Conservation (phyloP, 2,329 filamentous ascomycete genomes). For the Pseudogymnoascus sp. region DNA sequence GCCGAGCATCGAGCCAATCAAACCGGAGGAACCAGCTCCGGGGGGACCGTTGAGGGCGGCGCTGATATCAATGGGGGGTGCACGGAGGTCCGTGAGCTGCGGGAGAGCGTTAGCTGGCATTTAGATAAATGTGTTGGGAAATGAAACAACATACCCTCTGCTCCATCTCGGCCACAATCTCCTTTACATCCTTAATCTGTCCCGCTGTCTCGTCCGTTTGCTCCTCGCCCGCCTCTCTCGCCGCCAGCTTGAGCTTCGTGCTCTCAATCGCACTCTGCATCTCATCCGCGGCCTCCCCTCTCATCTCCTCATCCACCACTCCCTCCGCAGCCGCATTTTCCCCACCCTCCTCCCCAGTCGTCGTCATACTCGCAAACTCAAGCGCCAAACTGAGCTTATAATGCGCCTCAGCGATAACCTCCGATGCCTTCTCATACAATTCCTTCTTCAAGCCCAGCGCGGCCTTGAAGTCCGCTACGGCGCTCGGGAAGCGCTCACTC, state of each 20-base stretch:
- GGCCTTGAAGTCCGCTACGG: constrained; percentile 73
- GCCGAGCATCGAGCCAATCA: constrained; percentile 56
- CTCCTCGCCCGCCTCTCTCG: constrained; percentile 58
- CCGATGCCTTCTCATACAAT: constrained; percentile 70
- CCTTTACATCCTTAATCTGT: constrained; percentile 64
- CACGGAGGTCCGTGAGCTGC: constrained; percentile 59
- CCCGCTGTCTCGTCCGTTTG: constrained; percentile 51
- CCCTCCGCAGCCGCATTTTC: constrained; percentile 35
- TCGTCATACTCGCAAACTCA: constrained; percentile 79
- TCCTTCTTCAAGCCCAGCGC: constrained; percentile 71
- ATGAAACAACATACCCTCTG: constrained; percentile 46
- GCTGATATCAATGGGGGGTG: constrained; percentile 50
- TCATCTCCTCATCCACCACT: constrained; percentile 57
- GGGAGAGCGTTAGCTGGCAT: constrained; percentile 15
- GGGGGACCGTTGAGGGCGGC: constrained; percentile 44
- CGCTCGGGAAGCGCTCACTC: constrained; percentile 80
- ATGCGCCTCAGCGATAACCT: constrained; percentile 85
- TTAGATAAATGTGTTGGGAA: background rate
- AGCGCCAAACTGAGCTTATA: constrained; percentile 93
- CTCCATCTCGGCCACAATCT: constrained; percentile 72
- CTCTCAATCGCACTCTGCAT: constrained; percentile 67
- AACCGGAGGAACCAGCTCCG: constrained; percentile 42
- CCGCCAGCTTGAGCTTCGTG: constrained; percentile 60
- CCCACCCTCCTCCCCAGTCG: constrained; percentile 43
- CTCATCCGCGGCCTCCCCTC: constrained; percentile 61